Conservation (phyloP, 2,329 filamentous ascomycete genomes). For the Ceratocystis lukuohia region DNA sequence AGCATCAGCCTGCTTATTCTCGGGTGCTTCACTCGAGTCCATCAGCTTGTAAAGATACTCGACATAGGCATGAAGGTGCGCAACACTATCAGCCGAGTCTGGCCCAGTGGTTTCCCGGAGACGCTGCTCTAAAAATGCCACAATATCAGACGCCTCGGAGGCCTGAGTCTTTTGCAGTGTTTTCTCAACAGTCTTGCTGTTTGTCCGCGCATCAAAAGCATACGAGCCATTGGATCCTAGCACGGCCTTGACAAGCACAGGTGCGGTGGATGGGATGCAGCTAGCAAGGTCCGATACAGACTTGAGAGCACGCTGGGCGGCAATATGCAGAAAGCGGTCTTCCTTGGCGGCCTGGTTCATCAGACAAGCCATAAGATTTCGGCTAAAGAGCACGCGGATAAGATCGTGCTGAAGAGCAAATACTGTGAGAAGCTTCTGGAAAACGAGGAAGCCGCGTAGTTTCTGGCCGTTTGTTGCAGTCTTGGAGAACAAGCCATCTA, state of each 20-base stretch:
- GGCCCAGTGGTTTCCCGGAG: conserved; percentile 23
- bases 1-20: conserved; percentile 26
- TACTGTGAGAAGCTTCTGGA: conserved; percentile 57
- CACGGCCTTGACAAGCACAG: conserved; percentile 51
- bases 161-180: conserved; percentile 49
- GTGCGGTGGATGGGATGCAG: conserved; percentile 44
- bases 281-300: conserved; percentile 53
- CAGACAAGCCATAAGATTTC: conserved; percentile 67
- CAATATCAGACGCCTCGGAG: conserved; percentile 40
- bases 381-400: conserved; percentile 56
- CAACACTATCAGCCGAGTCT: conserved; percentile 12
- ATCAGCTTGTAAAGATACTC: conserved; percentile 42
- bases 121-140: conserved; percentile 36
- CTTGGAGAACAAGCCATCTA: conserved; percentile 71
- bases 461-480: conserved; percentile 78
- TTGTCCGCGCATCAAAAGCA: conserved; percentile 77
- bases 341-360: conserved; percentile 70
- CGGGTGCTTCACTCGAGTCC: conserved; percentile 28
- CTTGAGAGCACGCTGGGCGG: conserved; percentile 64
- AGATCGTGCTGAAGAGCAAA: conserved; percentile 35
- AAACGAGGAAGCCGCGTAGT: conserved; percentile 79
- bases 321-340: conserved; percentile 66
- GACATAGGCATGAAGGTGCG: conserved; percentile 35
- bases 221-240: conserved; percentile 56
- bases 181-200: conserved; percentile 69